Conservation (phyloP, 768 basidiomycete species). For the Cyclocybe cylindracea region DNA sequence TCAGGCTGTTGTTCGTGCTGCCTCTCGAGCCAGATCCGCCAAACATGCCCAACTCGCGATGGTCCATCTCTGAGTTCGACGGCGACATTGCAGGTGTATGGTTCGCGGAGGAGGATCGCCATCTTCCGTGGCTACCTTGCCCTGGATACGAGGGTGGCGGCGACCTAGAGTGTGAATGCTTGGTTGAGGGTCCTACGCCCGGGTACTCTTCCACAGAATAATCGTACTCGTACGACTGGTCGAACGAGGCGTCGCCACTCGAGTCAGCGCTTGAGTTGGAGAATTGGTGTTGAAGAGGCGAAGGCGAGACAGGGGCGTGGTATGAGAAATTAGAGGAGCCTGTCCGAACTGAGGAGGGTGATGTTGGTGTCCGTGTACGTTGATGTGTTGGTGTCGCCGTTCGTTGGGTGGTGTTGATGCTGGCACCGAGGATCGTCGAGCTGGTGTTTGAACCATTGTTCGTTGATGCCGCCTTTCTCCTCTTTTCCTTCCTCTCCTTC, state of each 20-base stretch:
- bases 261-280: slow-evolving; percentile 34
- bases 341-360: slow-evolving; percentile 53
- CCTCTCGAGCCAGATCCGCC: slow-evolving; percentile 21
- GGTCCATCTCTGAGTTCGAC: slow-evolving; percentile 28
- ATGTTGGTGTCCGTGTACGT: slow-evolving; percentile 36
- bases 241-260: neutral
- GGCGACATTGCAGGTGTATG: neutral
- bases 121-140: too few relatives aligned
- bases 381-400: slow-evolving; percentile 9
- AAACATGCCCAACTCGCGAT: slow-evolving; percentile 30
- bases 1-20: slow-evolving; percentile 1
- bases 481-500: too few relatives aligned
- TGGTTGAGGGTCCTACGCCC: slow-evolving; percentile 3
- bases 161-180: neutral
- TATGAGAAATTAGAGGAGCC: slow-evolving; percentile 54
- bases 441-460: slow-evolving; percentile 2
- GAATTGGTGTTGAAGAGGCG: slow-evolving; percentile 65
- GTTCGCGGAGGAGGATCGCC: neutral
- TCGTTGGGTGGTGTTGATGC: slow-evolving; percentile 6
- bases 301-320: slow-evolving; percentile 61
- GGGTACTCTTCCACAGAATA: neutral
- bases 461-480: too few relatives aligned
- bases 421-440: too few relatives aligned
- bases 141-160: slow-evolving; percentile 24
- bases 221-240: slow-evolving; percentile 10